Evolutionary conservation across 768 basidiomycete species (phyloP).

Genomic region (Lyophyllum shimeji): DNA sequence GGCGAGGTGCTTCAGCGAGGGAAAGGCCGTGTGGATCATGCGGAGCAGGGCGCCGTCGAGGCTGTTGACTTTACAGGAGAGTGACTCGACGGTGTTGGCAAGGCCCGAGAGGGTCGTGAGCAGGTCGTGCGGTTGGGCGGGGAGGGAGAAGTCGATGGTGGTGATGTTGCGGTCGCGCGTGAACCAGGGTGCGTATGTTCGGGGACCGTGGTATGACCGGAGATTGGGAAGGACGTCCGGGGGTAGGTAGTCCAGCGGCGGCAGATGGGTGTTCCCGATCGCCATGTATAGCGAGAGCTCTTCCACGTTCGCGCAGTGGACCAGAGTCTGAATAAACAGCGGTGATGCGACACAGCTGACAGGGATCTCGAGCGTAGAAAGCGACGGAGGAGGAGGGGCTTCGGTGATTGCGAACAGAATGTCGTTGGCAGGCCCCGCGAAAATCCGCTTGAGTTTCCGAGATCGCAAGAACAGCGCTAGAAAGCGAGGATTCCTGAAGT

Average conservation of each 20-base stretch:
- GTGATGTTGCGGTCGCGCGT: slow-evolving; percentile 9
- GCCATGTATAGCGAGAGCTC: slow-evolving; percentile 15
- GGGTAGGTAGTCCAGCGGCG: slow-evolving; percentile 14
- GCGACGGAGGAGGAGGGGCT: slow-evolving; percentile 1
- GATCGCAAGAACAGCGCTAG: slow-evolving; percentile 14
- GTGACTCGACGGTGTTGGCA: slow-evolving; percentile 10
- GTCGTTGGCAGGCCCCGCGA: slow-evolving; percentile 13
- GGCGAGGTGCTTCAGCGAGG: slow-evolving; percentile 16
- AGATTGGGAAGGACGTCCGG: slow-evolving; percentile 17
- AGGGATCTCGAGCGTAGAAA: slow-evolving; percentile 18
- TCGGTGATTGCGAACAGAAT: slow-evolving; percentile 11
- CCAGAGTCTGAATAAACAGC: slow-evolving; percentile 10
- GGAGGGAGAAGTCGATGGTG: slow-evolving; percentile 12
- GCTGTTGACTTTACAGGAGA: slow-evolving; percentile 14
- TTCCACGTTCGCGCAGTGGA: slow-evolving; percentile 5
- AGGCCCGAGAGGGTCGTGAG: slow-evolving; percentile 4
- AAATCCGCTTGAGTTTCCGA: slow-evolving; percentile 9
- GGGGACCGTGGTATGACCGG: slow-evolving; percentile 17
- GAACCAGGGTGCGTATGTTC: slow-evolving; percentile 15
- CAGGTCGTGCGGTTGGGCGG: slow-evolving; percentile 13
- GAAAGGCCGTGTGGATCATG: slow-evolving; percentile 16
- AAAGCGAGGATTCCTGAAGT: slow-evolving; percentile 10
- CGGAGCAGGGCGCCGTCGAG: slow-evolving; percentile 10
- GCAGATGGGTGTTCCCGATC: slow-evolving; percentile 10
- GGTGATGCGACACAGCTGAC: slow-evolving; percentile 13